Base-by-base conservation (phyloP, 1,284 basidiomycete genomes). In the Trametes hirsuta region DNA sequence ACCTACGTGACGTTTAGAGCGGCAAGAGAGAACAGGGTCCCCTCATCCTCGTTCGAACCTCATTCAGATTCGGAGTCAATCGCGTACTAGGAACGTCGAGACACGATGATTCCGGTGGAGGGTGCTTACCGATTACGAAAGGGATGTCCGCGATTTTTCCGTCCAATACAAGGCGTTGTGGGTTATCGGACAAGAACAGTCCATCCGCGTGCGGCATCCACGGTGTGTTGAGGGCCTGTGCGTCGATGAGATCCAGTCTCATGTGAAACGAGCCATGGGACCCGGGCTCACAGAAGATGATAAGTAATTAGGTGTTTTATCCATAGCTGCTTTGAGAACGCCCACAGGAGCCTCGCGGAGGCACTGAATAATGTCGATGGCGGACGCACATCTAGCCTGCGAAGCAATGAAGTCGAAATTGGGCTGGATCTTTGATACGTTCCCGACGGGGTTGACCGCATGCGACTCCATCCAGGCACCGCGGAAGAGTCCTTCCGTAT, bases 171-270 rank as follows among this genome's bases (percentile, higher is more conserved):
- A 66, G 49, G 4, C 45, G 35, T 22, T 60, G 60, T 3, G 58
- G 55, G 35, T 65, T 65, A 40, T 72, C 72, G 14, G 68, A 66
- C 6, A 80, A 54, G 60, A 77, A 75, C 4, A 67, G 67, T 6
- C 76, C 79, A 54, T 81, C 80, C 2, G 73, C 74, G 14, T 75
- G 69, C 0, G 79, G 79, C 14, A 74, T 61, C 72, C 73, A 81
- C 3, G 76, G 64, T 6, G 57, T 63, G 24, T 63, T 63, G 11
- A 65, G 50, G 0, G 58, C 37, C 57, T 59, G 22, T 24, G 4
- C 3, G 5, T 12, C 14, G 12, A 41, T 48, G 1, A 30, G 30
- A 5, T 5, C 30, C 18, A 18, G 18, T 18, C 18, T 18, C 18
- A 18, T 18, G 18, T 18, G 18, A 18, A 18, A 18, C 18, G 18